Evolutionary conservation across 2,329 filamentous ascomycete genomes (phyloP).

Genomic region (Pestalotiopsis sp.): DNA sequence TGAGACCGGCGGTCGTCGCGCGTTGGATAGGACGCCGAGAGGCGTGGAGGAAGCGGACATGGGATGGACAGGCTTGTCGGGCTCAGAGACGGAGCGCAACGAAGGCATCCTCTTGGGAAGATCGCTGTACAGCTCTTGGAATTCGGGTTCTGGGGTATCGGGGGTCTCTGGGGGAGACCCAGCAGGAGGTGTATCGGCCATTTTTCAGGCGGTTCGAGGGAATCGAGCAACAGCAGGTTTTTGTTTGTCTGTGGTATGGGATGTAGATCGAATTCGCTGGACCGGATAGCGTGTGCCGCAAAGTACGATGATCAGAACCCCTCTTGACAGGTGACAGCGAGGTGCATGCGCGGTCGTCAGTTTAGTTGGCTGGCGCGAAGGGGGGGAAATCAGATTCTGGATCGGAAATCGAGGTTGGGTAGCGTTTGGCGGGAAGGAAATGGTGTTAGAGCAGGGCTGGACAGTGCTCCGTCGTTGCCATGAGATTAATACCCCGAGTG

Average conservation of each 20-base stretch:
- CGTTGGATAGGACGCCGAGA: conserved; percentile 72
- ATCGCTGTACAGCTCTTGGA: conserved; percentile 8
- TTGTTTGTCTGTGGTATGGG: neutral
- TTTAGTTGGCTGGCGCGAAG: neutral
- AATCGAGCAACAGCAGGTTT: conserved; percentile 2
- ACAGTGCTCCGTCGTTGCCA: neutral
- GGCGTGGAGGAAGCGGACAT: conserved; percentile 88
- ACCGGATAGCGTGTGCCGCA: neutral
- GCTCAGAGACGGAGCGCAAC: conserved; percentile 61
- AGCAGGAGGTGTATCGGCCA: conserved; percentile 5
- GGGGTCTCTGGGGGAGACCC: conserved; percentile 9
- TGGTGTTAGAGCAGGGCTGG: neutral
- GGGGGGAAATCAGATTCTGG: neutral
- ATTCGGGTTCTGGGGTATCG: conserved; percentile 9
- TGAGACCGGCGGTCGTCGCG: conserved; percentile 52
- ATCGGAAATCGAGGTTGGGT: neutral
- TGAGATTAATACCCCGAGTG: neutral
- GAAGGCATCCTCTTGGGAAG: conserved; percentile 57
- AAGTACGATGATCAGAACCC: conserved; percentile 1
- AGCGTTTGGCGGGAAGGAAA: neutral
- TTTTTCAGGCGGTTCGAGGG: neutral
- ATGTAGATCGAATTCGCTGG: neutral
- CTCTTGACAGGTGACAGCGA: conserved; percentile 5
- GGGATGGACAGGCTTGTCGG: conserved; percentile 44
- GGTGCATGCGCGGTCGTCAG: neutral